Evolutionary conservation across 2,329 filamentous ascomycete genomes (phyloP), one percentile per base, ranked within the genome.

Genomic region (Fusarium sp.): DNA sequence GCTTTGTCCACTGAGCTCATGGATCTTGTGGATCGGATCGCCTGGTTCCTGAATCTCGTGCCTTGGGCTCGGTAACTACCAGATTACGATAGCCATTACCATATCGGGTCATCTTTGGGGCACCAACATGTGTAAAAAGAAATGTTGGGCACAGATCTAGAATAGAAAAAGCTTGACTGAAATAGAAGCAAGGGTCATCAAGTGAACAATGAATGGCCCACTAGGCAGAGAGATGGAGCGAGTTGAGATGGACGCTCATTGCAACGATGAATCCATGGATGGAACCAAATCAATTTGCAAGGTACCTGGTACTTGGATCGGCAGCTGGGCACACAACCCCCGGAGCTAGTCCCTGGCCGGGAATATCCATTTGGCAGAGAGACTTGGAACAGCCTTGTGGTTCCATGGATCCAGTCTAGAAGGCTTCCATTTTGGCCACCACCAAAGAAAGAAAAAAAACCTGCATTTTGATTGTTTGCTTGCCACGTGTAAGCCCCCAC

Each of bases 351-450:
- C 69, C 64, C 50, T 70, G 67, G 54, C 66, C 30, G 56, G 48
- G 56, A 77, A 66, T 58, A 64, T 52, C 27, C 27, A 30, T 30
- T 30, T 41, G 60, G 67, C 56, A 67, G 45, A 58, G 58, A 48
- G 66, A 56, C 61, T 63, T 35, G 63, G 65, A 63, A 57, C 45
- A 71, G 54, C 62, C 43, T 50, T 64, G 48, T 66, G 65, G 60
- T 25, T 37, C 45, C 59, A 64, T 67, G 25, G n/a, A 20, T 56
- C 35, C 64, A 60, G 61, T 77, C 67, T 66, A 75, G 69, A 70
- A 74, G 72, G 35, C 58, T 74, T 70, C 70, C 59, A 57, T 62
- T 58, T 74, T 74, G 68, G 75, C 75, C 64, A 74, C 71, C 64
- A 13, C 35, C 18, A 41, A 52, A 23, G 52, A 71, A 34, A n/a